phyloP scores from a whole-genome alignment of 2,329 filamentous ascomycete genomes.

The Botrytis fragariae region DNA sequence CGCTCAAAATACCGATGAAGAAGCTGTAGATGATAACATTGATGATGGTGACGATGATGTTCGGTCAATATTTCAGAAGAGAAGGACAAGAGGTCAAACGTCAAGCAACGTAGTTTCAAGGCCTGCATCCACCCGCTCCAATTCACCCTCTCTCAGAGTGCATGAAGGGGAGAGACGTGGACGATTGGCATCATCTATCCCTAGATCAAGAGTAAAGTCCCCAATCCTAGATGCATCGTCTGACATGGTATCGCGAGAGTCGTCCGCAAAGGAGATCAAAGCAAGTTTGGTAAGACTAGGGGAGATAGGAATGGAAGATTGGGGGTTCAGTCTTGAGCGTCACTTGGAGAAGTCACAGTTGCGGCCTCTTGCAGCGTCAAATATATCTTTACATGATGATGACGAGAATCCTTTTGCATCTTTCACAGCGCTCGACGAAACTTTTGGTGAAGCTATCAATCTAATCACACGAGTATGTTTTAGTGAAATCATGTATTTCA shows the following conservation, averaged over 20 bases:
- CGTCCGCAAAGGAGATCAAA: neutral
- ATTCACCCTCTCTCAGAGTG: neutral
- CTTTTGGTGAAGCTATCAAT: slow-evolving; percentile 12
- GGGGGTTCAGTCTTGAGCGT: neutral
- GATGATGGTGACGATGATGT: neutral
- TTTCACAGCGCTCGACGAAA: slow-evolving; percentile 20
- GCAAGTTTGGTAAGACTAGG: neutral
- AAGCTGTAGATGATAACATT: neutral
- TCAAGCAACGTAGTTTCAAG: neutral
- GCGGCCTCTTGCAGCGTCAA: neutral
- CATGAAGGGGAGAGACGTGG: neutral
- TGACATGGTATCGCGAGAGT: neutral
- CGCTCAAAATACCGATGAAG: neutral
- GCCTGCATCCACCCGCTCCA: neutral
- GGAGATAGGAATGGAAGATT: neutral
- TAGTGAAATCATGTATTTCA: neutral
- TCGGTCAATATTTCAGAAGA: neutral
- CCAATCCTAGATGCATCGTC: neutral
- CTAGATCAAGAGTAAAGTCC: neutral
- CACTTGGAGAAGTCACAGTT: neutral
- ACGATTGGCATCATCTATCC: neutral
- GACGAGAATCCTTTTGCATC: slow-evolving; percentile 29
- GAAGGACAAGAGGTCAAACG: neutral
- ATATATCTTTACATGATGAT: slow-evolving; percentile 21
- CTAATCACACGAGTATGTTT: slow-evolving; percentile 24